These are phyloP conservation scores for Oryza rufipogon DNA, from an alignment of 176 grass and related monocot genomes.

Conservation along the genomic window DNA sequence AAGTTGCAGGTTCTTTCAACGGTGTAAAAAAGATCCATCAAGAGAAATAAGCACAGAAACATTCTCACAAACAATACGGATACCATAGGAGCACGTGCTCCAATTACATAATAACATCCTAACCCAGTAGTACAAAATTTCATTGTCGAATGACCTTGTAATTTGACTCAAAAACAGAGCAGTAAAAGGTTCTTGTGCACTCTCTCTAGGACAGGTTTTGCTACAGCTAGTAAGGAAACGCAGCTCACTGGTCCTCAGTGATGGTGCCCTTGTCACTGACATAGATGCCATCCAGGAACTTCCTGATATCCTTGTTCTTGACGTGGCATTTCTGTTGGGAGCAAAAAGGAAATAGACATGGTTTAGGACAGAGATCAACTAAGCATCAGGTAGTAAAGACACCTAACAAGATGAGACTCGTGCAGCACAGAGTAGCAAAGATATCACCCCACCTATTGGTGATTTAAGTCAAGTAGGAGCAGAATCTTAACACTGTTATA, in stretches of 20 bases:
- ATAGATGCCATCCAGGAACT: constrained; percentile 82
- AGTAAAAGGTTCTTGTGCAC: constrained; percentile 3
- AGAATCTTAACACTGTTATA: not conserved
- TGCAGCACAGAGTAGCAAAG: not conserved
- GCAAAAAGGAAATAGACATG: not conserved
- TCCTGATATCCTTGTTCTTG: constrained; percentile 85
- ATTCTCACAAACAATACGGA: constrained; percentile 15
- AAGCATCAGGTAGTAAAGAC: not conserved
- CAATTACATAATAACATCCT: constrained; percentile 31
- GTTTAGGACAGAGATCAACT: not conserved
- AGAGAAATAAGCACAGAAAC: not conserved
- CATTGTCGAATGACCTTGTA: constrained; percentile 14
- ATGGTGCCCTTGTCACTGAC: constrained; percentile 74
- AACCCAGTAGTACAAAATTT: constrained; percentile 44
- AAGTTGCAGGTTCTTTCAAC: not conserved
- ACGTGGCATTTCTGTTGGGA: constrained; percentile 74
- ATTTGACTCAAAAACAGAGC: constrained; percentile 12
- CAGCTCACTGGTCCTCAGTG: constrained; percentile 50
- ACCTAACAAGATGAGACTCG: not conserved
- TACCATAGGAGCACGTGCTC: constrained; percentile 26
- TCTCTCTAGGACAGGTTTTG: constrained; percentile 19
- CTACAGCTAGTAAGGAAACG: constrained; percentile 25
- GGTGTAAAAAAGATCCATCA: not conserved
- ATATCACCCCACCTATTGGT: not conserved
- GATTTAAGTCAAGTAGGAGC: not conserved